Base-by-base conservation (phyloP, 2,329 filamentous ascomycete genomes). In the Botrytis cinerea region DNA sequence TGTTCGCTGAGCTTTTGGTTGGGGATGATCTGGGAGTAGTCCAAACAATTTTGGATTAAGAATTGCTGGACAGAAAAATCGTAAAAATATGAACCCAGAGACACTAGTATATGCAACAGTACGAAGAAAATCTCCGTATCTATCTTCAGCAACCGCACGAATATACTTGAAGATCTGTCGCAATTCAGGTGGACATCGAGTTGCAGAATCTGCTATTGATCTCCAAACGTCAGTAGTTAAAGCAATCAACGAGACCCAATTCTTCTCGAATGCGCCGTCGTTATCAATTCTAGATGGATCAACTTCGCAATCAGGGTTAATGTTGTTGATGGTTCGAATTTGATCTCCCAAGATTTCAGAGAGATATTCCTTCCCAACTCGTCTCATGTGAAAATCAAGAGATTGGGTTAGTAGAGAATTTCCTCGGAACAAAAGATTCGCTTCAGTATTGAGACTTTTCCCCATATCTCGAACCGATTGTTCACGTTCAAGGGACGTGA, bases 61-160 rank as follows among this genome's bases (percentile, higher is more conserved):
- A 74, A 98, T 94, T n/a, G 95, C 95, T 4, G 95, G 95, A 80
- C 95, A 97, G 80, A 98, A 96, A 85, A 98, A 98, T 8, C 95
- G 91, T 75, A 98, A 86, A 81, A 98, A 98, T 20, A 98, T 84
- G 80, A 98, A 98, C 0, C 95, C 95, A 62, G 94, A 97, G 2
- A 98, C 94, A 80, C 94, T 97, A 70, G 95, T 98, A 81, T 97
- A 98, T 63, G 92, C 90, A 54, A 97, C 94, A 2, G 93, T 95
- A 43, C 94, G 91, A 60, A 97, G 85, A 79, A 97, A 98, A 81
- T 97, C 94, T 43, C 95, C 95, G 81, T 97, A 98, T 28, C 95
- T 91, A 81, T 98, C 95, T 78, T 98, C 95, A 25, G 95, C 95
- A 74, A 97, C 97, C 12, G 94, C 94, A 71, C 94, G 89, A 70